phyloP scores from a whole-genome alignment of 1,139 yeast genomes.

The Debaryomyces coudertii region DNA sequence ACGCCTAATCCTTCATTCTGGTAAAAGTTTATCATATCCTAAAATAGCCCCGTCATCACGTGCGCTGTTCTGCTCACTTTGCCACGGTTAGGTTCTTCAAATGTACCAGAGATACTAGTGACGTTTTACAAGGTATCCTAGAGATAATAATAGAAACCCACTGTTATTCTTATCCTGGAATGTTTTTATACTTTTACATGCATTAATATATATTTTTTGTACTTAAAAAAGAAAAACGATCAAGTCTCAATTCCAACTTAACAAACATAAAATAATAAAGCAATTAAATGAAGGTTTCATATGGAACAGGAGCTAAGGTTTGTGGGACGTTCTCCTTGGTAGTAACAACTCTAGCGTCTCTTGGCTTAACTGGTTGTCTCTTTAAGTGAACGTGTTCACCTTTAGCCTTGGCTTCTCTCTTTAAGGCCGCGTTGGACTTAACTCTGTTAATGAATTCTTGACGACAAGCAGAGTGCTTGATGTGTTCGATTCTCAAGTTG shows the following conservation, averaged over 20 bases:
- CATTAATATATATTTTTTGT: constrained; percentile 17
- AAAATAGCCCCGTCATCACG: not conserved
- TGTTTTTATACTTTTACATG: constrained; percentile 16
- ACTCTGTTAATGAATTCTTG: constrained; percentile 98
- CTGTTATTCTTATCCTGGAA: not conserved
- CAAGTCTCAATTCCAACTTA: constrained; percentile 10
- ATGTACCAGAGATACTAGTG: no score
- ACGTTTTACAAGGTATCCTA: not conserved
- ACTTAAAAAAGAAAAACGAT: constrained; percentile 9
- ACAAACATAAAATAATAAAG: constrained; percentile 17
- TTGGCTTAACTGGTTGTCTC: constrained; percentile 99
- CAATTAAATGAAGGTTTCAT: constrained; percentile 96
- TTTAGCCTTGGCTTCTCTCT: constrained; percentile 91
- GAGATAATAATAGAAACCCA: not conserved
- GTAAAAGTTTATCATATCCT: not conserved
- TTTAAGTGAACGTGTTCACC: constrained; percentile 91
- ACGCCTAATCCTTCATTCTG: not conserved
- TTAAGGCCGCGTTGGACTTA: constrained; percentile 91
- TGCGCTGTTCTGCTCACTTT: not conserved
- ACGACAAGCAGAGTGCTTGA: constrained; percentile 99
- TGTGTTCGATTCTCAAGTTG: constrained; percentile 97
- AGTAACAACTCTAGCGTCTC: constrained; percentile 84
- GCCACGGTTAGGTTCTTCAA: not conserved
- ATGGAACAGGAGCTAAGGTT: constrained; percentile 98
- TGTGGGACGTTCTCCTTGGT: constrained; percentile 84